Evolutionary conservation across 768 basidiomycete genomes (phyloP), one percentile per base, ranked within the genome.

Genomic region (Lyophyllum decastes): DNA sequence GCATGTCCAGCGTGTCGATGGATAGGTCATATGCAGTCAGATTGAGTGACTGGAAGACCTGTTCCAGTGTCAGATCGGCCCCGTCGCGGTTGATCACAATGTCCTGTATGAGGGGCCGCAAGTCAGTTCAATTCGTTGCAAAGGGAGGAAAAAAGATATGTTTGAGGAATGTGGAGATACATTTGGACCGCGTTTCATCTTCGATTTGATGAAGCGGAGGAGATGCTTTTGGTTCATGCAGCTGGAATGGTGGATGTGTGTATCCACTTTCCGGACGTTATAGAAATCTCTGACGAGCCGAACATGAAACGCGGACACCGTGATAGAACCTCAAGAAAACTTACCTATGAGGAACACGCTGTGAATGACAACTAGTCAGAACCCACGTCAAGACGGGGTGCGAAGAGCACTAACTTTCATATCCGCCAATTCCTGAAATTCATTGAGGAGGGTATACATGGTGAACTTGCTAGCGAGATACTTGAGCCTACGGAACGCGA

Each of bases 221-320:
- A 99, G 76, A 75, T 99, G 97, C 72, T 99, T 99, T 73, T 99
- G 97, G 70, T 99, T 99, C 95, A 98, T 98, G 74, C 93, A 92
- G 59, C 95, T 97, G 3, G 96, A 96, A 70, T 98, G 94, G 67
- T 99, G 97, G 26, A 99, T 93, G 72, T 99, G 97, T 8, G 97
- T 99, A 69, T 99, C 97, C 58, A 99, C 97, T 71, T 99, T 99
- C 24, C 97, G 88, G 50, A 94, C 81, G 70, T 99, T 99, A 75
- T 99, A 99, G 65, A 99, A 98, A 74, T 99, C 97, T 58, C 96
- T 95, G 68, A n/a, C 58, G 11, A 26, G 21, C 25, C 25, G 33
- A 22, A 10, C 43, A 41, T 25, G 56, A 38, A 16, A 38, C 14
- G 14, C 45, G 3, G 11, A 17, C 25, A 7, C 27, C 4, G 45